Conservation (phyloP, 805 yeast genomes). For the Wickerhamomyces bisporus region DNA sequence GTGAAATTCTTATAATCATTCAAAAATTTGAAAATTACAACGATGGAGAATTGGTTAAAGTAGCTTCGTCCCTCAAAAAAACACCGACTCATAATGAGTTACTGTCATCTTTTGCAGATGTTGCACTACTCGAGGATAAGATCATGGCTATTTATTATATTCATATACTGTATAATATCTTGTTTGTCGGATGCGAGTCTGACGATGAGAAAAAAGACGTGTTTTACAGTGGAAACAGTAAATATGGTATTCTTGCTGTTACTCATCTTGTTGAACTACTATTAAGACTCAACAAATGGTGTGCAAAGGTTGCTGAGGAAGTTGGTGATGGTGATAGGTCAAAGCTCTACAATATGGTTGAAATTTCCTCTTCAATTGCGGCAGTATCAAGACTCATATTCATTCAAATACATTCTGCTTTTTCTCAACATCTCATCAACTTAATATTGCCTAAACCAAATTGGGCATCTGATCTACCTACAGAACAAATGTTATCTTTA, state of each 20-base stretch:
- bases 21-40: constrained; percentile 14
- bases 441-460: background rate
- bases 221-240: constrained; percentile 15
- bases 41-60: constrained; percentile 4
- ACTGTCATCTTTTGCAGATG: constrained; percentile 1
- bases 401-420: constrained; percentile 12
- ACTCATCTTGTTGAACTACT: constrained; percentile 20
- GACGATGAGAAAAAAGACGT: constrained; percentile 8
- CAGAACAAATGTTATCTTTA: background rate
- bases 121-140: constrained; percentile 5
- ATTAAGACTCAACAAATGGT: constrained; percentile 9
- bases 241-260: constrained; percentile 16
- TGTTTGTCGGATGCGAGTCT: constrained; percentile 8
- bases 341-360: constrained; percentile 13
- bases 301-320: background rate
- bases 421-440: background rate
- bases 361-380: constrained; percentile 9
- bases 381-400: constrained; percentile 10
- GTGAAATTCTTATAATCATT: constrained; percentile 12
- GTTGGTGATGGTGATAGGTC: constrained; percentile 4
- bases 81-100: constrained; percentile 5
- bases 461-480: background rate
- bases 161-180: constrained; percentile 16
- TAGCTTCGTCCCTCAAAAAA: constrained; percentile 8
- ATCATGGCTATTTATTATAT: constrained; percentile 9